These are phyloP conservation scores for Phoenix roebelenii DNA, from an alignment of 176 grass and related monocot species.

Conservation along the genomic window DNA sequence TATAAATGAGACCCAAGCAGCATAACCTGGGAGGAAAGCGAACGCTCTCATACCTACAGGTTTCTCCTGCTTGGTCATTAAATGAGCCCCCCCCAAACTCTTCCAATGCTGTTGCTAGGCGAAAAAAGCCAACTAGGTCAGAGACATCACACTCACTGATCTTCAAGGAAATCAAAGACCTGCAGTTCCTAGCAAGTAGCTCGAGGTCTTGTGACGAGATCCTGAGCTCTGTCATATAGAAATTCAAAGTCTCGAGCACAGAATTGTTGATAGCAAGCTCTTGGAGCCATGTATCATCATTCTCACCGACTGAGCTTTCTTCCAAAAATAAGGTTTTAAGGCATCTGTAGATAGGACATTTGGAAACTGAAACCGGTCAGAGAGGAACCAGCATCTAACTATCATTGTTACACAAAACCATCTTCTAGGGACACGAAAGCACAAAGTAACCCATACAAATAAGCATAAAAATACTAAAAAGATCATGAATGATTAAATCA, in stretches of 20 bases:
- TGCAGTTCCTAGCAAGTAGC: conserved; percentile 70
- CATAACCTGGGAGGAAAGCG: conserved; percentile 51
- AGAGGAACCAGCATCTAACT: neutral
- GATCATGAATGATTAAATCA: too few relatives aligned
- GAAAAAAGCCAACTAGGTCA: conserved; percentile 53
- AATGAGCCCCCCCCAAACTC: conserved; percentile 84
- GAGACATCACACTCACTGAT: conserved; percentile 74
- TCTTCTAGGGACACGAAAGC: too few relatives aligned
- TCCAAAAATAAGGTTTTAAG: conserved; percentile 69
- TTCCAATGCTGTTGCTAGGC: conserved; percentile 48
- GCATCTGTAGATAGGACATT: conserved; percentile 34
- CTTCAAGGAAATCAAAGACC: conserved; percentile 72
- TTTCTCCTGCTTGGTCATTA: conserved; percentile 40
- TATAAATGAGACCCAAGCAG: conserved; percentile 5
- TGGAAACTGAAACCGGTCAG: neutral
- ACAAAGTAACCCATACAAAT: too few relatives aligned
- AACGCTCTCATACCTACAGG: conserved; percentile 38
- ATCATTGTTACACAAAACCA: neutral
- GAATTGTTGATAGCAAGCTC: conserved; percentile 64
- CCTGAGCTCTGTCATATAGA: conserved; percentile 80
- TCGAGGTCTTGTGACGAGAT: conserved; percentile 57
- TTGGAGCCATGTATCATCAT: conserved; percentile 59
- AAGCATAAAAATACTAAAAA: too few relatives aligned
- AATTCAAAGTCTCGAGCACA: conserved; percentile 66
- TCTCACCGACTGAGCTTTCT: conserved; percentile 42